Evolutionary conservation across 768 basidiomycete genomes (phyloP), one percentile per base, ranked within the genome.

Genomic region (Leucosporidium scottii): DNA sequence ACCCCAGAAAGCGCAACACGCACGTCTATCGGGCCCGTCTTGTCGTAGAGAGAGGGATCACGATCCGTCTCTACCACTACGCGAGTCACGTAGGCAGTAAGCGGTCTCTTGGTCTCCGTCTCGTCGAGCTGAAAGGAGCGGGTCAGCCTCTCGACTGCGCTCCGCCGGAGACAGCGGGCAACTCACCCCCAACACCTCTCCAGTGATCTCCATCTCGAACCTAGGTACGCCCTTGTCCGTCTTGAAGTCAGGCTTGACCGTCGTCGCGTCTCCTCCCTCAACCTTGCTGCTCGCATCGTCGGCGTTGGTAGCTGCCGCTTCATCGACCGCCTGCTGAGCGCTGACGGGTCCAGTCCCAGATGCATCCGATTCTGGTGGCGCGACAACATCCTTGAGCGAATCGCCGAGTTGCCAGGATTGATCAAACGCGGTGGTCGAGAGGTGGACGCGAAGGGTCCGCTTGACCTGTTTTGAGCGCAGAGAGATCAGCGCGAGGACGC

Each of bases 1-100:
- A 25, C 9, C 10, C n/a, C 34, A 49, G 21, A 12, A 44, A 58
- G 51, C 34, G 59, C 10, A 12, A 39, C 20, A 65, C 83, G 47
- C 69, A 92, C 93, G 85, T 96, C 93, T 47, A 94, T 85, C 21
- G 93, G 86, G 74, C 93, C 94, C 27, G 87, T 85, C 59, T 94
- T 91, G 1, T 89, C 84, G 75, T 89, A 93, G 55, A 89, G 77
- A 7, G 83, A 80, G 6, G 89, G 84, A 77, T 94, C 91, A 23
- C 90, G 84, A 73, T 94, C 93, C 44, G 94, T 80, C 73, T 97
- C 93, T 20, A 96, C 82, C 8, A 91, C 81, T 83, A 93, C 85
- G 34, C 85, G 82, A 76, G 90, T 90, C 64, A 96, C 83, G 73
- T 93, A 82, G 0, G 88, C 87, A 4, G 91, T 90, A 78, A 96